phyloP scores from a whole-genome alignment of 441 rosid genomes.

The Metrosideros polymorpha region DNA sequence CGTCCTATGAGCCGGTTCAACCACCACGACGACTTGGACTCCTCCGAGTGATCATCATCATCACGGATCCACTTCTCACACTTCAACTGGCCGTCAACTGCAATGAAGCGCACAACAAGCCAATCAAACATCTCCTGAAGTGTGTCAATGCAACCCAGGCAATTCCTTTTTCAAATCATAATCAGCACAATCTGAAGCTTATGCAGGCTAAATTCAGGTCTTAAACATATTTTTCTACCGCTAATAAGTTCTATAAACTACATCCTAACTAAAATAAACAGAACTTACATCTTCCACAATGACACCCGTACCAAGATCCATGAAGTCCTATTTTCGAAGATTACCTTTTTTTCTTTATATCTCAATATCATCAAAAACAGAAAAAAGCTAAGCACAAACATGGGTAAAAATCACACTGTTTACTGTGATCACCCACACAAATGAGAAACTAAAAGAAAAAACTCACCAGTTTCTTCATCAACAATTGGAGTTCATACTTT shows the following conservation, averaged over 20 bases:
- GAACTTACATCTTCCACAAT: background rate
- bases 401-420: background rate
- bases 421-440: background rate
- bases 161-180: background rate
- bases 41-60: constrained; percentile 49
- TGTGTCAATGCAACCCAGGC: background rate
- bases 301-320: background rate
- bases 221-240: background rate
- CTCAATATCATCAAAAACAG: background rate
- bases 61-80: constrained; percentile 95
- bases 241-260: background rate
- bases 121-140: background rate
- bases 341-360: background rate
- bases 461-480: constrained; percentile 33
- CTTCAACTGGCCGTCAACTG: constrained; percentile 80
- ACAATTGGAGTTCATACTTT: background rate
- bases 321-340: background rate
- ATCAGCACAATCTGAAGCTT: background rate
- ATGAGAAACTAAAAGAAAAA: background rate
- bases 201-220: background rate
- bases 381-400: background rate
- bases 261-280: background rate
- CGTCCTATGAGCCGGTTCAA: constrained; percentile 62
- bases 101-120: constrained; percentile 1
- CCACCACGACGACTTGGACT: constrained; percentile 75